Base-by-base conservation (phyloP, 176 grass and related monocot species). In the Aegilops speltoides region DNA sequence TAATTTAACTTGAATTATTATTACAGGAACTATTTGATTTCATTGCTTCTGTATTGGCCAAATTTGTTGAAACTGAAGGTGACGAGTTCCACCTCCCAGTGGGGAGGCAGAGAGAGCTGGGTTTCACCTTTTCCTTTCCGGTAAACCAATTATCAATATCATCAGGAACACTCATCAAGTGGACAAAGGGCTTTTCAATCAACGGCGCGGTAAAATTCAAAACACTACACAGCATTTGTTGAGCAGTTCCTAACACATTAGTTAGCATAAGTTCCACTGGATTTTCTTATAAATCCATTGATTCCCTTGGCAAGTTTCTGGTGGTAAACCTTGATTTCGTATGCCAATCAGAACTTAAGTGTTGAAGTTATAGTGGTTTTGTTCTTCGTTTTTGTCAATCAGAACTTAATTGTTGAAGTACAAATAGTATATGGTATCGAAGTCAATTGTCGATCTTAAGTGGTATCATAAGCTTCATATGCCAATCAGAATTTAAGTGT, bases 181-280 rank as follows among this genome's bases (percentile, higher is more conserved):
- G 94, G 94, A 97, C 89, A 76, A 97, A 97, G 61, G 91, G 94
- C 2, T 97, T 97, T 80, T 89, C 85, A n/a, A 88, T 97, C 80
- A 93, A 92, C 0, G 86, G 74, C 28, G 8, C 75, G 84, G 91
- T 96, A 95, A 91, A 64, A 17, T 13, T 65, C 22, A 56, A 26
- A 60, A 77, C 71, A 71, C 19, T 77, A 54, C 17, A 2, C 73
- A 22, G 1, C 26, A 54, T 77, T 54, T 56, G 46, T 54, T 28
- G 26, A 20, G 26, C 25, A 22, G 28, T 48, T 59, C 36, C 5
- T 80, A 57, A 45, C 57, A 79, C 43, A n/a, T 66, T 28, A 46
- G 20, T 48, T 73, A 69, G 22, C 5, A 38, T 68, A 22, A 22
- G 45, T 37, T 46, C n/a, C 52, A 70, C 72, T 7, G 11, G 7